Evolutionary conservation across 2,329 filamentous ascomycete species (phyloP).

Genomic region (Colletotrichum cordylinicola): DNA sequence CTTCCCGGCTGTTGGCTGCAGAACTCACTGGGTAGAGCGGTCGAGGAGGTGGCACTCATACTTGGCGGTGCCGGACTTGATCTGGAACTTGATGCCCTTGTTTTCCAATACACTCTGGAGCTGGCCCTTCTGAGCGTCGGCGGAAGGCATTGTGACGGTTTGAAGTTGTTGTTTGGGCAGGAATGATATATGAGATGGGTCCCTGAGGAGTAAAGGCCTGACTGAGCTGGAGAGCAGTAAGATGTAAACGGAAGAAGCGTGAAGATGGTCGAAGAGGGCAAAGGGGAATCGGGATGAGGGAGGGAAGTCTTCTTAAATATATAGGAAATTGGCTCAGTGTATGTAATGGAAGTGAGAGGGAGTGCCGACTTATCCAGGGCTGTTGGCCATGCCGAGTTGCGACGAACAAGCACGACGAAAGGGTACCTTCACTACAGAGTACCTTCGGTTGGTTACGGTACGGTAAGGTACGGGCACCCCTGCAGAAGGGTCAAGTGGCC

Average conservation of each 20-base stretch:
- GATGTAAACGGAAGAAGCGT: neutral
- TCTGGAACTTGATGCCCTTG: constrained; percentile 49
- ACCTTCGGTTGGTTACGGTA: neutral
- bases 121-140: neutral
- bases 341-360: neutral
- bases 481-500: neutral
- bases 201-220: neutral
- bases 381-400: neutral
- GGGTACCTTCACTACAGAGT: neutral
- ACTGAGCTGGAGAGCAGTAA: neutral
- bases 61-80: constrained; percentile 46
- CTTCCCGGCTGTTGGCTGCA: neutral
- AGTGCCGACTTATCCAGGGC: constrained; percentile 11
- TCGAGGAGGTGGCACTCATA: constrained; percentile 50
- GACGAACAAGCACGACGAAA: neutral
- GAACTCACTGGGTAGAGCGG: constrained; percentile 48
- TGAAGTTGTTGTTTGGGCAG: neutral
- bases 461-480: neutral
- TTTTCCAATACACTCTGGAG: constrained; percentile 2
- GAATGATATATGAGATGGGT: neutral
- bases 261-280: neutral
- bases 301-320: neutral
- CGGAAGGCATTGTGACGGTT: constrained; percentile 5
- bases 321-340: neutral
- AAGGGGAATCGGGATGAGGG: neutral